Evolutionary conservation across 805 yeast species (phyloP).

Genomic region (Candida sonorensis): DNA sequence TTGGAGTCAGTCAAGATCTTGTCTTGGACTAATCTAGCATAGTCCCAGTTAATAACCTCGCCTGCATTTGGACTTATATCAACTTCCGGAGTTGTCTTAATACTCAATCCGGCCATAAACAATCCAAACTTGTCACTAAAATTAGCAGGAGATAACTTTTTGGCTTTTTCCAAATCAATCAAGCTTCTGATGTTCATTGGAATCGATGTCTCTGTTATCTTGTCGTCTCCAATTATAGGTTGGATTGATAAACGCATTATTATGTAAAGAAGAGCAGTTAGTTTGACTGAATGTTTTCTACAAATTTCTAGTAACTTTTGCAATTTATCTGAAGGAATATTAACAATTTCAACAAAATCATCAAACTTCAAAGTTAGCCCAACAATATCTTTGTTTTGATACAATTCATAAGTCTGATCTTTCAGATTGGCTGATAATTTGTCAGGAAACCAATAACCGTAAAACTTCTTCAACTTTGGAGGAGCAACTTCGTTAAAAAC

Average conservation of each 20-base stretch:
- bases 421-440: no score
- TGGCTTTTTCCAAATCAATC: slow-evolving; percentile 1
- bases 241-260: no score
- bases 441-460: no score
- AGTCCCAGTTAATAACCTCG: slow-evolving; percentile 10
- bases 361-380: slow-evolving; percentile 2
- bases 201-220: slow-evolving; percentile 8
- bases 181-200: slow-evolving; percentile 17
- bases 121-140: slow-evolving; percentile 12
- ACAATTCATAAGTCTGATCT: not conserved
- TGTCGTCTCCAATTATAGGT: slow-evolving; percentile 7
- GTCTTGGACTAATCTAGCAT: slow-evolving; percentile 9
- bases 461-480: no score
- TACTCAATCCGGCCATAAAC: slow-evolving; percentile 8
- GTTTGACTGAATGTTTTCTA: slow-evolving; percentile 10
- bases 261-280: slow-evolving; percentile 13
- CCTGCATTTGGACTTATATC: no score
- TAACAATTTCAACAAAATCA: slow-evolving; percentile 2
- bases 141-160: not conserved
- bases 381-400: slow-evolving; percentile 2
- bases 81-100: slow-evolving; percentile 11
- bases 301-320: slow-evolving; percentile 4
- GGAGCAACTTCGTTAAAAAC: no score
- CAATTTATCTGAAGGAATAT: slow-evolving; percentile 6
- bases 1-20: not conserved